phyloP scores from a whole-genome alignment of 441 rosid species.

The Bocquillonia castaneifolia region DNA sequence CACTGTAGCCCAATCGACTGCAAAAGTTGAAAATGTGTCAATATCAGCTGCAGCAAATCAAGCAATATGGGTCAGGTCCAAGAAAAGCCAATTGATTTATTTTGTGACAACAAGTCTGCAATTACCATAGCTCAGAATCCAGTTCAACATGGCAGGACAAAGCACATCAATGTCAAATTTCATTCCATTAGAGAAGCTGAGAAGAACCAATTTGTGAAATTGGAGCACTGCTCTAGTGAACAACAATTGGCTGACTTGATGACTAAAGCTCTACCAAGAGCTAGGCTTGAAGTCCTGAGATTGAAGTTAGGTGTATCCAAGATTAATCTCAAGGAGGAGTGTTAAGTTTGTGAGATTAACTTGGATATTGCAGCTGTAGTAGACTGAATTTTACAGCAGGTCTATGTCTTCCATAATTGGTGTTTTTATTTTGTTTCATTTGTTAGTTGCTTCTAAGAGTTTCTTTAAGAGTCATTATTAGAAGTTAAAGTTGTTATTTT shows the following conservation, averaged over 20 bases:
- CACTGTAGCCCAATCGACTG: not conserved
- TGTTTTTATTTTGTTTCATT: too few relatives aligned
- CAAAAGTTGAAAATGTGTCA: not conserved
- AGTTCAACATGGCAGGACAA: not conserved
- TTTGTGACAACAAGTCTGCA: not conserved
- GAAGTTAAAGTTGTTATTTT: too few relatives aligned
- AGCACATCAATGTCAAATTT: not conserved
- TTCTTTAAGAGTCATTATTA: too few relatives aligned
- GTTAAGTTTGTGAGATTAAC: too few relatives aligned
- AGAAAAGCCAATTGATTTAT: not conserved
- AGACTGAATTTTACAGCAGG: too few relatives aligned
- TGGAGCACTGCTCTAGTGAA: not conserved
- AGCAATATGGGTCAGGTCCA: not conserved
- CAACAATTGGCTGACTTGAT: not conserved
- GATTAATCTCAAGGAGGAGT: not conserved
- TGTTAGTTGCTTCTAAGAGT: too few relatives aligned
- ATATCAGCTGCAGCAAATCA: not conserved
- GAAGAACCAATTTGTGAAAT: not conserved
- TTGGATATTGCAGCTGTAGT: too few relatives aligned
- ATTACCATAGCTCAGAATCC: not conserved
- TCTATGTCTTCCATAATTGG: too few relatives aligned
- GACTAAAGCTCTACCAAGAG: not conserved
- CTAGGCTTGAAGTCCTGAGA: not conserved
- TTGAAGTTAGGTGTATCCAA: not conserved
- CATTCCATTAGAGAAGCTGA: not conserved